Evolutionary conservation across 2,329 filamentous ascomycete species (phyloP).

Genomic region (Microcyclospora pomicola): DNA sequence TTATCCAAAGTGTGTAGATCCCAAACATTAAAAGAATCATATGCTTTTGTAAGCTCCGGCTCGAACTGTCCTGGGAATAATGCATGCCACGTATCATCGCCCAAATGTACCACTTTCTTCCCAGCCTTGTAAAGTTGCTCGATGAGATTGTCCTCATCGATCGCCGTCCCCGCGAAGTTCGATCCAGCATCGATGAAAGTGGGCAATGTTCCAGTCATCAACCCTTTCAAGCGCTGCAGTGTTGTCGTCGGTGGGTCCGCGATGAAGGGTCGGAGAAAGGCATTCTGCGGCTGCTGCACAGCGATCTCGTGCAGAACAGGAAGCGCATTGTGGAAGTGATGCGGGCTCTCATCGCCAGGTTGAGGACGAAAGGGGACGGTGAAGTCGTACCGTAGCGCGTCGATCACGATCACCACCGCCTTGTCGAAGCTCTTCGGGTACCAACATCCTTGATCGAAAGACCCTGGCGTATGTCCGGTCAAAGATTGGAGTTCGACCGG

Average conservation of each 20-base stretch:
- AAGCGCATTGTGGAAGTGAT: slow-evolving; percentile 74
- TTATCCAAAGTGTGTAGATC: slow-evolving; percentile 95
- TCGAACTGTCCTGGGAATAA: slow-evolving; percentile 93
- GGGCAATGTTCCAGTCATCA: slow-evolving; percentile 88
- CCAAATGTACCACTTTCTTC: slow-evolving; percentile 77
- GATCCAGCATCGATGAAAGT: slow-evolving; percentile 90
- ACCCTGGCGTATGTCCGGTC: slow-evolving; percentile 24
- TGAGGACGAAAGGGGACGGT: slow-evolving; percentile 60
- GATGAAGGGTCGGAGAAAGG: slow-evolving; percentile 87
- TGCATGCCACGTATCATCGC: slow-evolving; percentile 95
- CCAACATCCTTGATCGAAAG: slow-evolving; percentile 65
- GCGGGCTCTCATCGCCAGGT: slow-evolving; percentile 34
- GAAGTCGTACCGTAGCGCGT: slow-evolving; percentile 93
- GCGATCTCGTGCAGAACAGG: slow-evolving; percentile 78
- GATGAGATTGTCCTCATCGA: slow-evolving; percentile 78
- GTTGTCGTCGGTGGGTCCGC: slow-evolving; percentile 93
- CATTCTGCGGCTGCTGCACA: slow-evolving; percentile 58
- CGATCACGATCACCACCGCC: slow-evolving; percentile 78
- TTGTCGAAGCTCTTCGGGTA: slow-evolving; percentile 88
- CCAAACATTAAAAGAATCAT: slow-evolving; percentile 98
- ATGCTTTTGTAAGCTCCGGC: slow-evolving; percentile 68
- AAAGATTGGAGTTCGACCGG: slow-evolving; percentile 46
- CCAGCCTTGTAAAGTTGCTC: slow-evolving; percentile 49
- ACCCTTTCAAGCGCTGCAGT: slow-evolving; percentile 76
- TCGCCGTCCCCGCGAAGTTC: slow-evolving; percentile 88